phyloP scores from a whole-genome alignment of 306 rosid genomes.

The Styphnolobium japonicum region DNA sequence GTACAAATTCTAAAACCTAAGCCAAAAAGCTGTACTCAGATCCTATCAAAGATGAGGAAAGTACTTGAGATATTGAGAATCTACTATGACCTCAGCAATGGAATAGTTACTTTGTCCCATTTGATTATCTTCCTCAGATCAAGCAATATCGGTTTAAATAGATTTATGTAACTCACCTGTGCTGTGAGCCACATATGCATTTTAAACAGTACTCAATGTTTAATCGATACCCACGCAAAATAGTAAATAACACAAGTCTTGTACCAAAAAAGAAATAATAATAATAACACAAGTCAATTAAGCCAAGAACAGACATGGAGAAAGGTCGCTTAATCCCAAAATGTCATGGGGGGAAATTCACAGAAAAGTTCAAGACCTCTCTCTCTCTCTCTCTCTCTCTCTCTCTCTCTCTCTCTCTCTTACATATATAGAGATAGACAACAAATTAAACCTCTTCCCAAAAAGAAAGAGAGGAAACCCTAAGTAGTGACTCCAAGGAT shows the following conservation, averaged over 20 bases:
- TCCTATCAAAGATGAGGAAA: neutral
- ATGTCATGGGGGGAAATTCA: neutral
- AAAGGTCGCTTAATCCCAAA: neutral
- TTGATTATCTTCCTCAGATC: conserved; percentile 7
- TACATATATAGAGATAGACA: neutral
- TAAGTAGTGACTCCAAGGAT: neutral
- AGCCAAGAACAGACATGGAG: neutral
- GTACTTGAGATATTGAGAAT: neutral
- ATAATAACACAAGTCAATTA: neutral
- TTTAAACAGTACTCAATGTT: neutral
- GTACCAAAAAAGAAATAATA: too few relatives aligned
- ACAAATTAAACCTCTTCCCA: neutral
- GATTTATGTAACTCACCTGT: neutral
- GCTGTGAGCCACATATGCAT: neutral
- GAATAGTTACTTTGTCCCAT: conserved; percentile 19
- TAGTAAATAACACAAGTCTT: neutral
- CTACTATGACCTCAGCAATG: conserved; percentile 16
- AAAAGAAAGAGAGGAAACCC: neutral
- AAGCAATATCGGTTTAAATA: neutral
- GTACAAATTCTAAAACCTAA: neutral
- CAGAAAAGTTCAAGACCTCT: neutral
- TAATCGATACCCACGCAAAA: neutral
- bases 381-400: neutral
- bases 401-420: neutral
- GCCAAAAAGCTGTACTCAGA: conserved; percentile 2